These are phyloP conservation scores for Sporothrix variecibatus DNA, from an alignment of 2,329 filamentous ascomycete species.

Conservation along the genomic window DNA sequence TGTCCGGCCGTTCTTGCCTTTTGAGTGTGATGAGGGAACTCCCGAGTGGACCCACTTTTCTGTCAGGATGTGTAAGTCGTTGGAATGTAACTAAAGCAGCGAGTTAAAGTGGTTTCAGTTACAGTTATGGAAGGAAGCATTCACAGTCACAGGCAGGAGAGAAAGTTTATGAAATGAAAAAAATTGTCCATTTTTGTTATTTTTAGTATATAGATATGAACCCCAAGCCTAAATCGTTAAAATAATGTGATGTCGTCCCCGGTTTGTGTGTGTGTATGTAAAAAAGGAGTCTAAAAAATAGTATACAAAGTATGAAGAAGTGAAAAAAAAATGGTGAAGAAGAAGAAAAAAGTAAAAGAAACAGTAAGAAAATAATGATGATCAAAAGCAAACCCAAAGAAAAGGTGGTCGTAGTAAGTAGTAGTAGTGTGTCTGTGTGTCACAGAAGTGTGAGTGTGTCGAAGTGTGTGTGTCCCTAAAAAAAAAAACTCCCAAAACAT, in stretches of 20 bases:
- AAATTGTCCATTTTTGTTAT: conserved; percentile 14
- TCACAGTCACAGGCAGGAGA: background rate
- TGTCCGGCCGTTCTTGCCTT: background rate
- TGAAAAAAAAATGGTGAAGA: conserved; percentile 19
- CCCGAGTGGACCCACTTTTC: background rate
- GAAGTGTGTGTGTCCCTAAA: background rate
- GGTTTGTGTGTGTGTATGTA: conserved; percentile 7
- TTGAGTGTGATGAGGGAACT: background rate
- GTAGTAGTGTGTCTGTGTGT: background rate
- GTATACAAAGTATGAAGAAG: conserved; percentile 21
- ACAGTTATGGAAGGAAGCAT: background rate
- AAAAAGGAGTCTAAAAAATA: conserved; percentile 18
- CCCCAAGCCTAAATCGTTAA: conserved; percentile 6
- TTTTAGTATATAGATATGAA: conserved; percentile 14
- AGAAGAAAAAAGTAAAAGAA: conserved; percentile 3
- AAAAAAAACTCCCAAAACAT: conserved; percentile 9
- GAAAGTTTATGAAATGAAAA: background rate
- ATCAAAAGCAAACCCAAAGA: conserved; percentile 4
- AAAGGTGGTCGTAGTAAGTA: background rate
- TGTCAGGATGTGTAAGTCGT: background rate
- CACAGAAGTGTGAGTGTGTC: background rate
- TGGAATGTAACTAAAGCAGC: background rate
- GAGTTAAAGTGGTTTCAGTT: background rate
- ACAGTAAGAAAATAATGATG: background rate
- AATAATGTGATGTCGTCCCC: conserved; percentile 17